Evolutionary conservation across 768 basidiomycete genomes (phyloP).

Genomic region (Piloderma croceum): DNA sequence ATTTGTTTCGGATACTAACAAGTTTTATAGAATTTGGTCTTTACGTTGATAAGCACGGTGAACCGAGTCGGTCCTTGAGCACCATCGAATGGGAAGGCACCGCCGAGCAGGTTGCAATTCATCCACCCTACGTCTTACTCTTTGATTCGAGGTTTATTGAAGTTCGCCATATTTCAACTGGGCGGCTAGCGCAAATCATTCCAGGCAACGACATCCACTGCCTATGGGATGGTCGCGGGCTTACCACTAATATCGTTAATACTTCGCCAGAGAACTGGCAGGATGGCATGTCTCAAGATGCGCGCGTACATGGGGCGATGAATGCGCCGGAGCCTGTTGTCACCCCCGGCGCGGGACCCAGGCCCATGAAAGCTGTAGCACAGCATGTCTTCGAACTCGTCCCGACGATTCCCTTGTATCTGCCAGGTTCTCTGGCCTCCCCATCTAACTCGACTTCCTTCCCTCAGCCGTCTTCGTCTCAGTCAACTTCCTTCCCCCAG

Average conservation of each 20-base stretch:
- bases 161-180: constrained; percentile 77
- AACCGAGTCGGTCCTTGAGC: constrained; percentile 62
- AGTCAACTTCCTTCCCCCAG: too few relatives aligned
- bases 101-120: constrained; percentile 83
- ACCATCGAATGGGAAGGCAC: constrained; percentile 94
- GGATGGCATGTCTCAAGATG: constrained; percentile 60
- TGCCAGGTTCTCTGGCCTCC: constrained; percentile 49
- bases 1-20: not conserved
- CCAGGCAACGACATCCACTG: constrained; percentile 77
- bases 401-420: constrained; percentile 68
- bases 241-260: constrained; percentile 13
- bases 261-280: constrained; percentile 25
- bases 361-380: constrained; percentile 44
- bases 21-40: constrained; percentile 71
- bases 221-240: constrained; percentile 82
- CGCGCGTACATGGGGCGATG: constrained; percentile 86
- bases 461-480: constrained; percentile 47
- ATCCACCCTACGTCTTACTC: constrained; percentile 81
- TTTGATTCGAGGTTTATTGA: constrained; percentile 91
- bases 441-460: constrained; percentile 50
- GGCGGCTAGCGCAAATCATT: constrained; percentile 77
- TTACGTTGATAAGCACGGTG: constrained; percentile 89
- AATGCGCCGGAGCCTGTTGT: constrained; percentile 40
- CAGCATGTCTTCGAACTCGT: constrained; percentile 78
- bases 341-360: constrained; percentile 33